These are phyloP conservation scores for Sarcodon aspratus DNA, from an alignment of 768 basidiomycete genomes.

Conservation along the genomic window DNA sequence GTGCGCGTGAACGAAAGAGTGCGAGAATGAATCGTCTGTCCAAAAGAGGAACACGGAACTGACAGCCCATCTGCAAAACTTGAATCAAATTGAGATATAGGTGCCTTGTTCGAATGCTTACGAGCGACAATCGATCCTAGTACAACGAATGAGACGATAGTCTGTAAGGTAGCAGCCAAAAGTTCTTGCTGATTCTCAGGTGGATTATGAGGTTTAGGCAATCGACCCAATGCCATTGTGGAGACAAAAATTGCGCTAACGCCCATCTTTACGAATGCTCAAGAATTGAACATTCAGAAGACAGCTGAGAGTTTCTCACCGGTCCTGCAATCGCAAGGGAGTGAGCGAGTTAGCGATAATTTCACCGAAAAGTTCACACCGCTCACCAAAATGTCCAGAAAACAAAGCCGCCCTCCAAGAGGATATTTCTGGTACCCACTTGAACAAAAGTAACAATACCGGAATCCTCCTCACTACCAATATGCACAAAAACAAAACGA, in stretches of 20 bases:
- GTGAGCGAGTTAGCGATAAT: background rate
- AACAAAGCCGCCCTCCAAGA: slow-evolving; percentile 85
- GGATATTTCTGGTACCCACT: slow-evolving; percentile 77
- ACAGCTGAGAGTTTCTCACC: background rate
- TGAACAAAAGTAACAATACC: slow-evolving; percentile 62
- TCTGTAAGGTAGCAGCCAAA: slow-evolving; percentile 63
- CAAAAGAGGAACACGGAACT: slow-evolving; percentile 55
- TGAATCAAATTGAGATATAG: background rate
- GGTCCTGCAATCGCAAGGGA: slow-evolving; percentile 3
- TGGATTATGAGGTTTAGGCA: slow-evolving; percentile 46
- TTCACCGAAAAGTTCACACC: background rate
- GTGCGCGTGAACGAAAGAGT: slow-evolving; percentile 35
- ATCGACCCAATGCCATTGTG: slow-evolving; percentile 50
- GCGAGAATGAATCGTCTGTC: slow-evolving; percentile 32
- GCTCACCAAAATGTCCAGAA: slow-evolving; percentile 78
- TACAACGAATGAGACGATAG: slow-evolving; percentile 83
- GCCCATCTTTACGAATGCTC: slow-evolving; percentile 54
- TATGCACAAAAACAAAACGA: slow-evolving; percentile 55
- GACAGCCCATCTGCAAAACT: slow-evolving; percentile 46
- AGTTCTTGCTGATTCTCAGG: slow-evolving; percentile 61
- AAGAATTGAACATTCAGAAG: background rate
- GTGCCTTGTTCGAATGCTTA: slow-evolving; percentile 22
- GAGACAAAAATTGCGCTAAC: slow-evolving; percentile 87
- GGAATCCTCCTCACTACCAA: slow-evolving; percentile 76
- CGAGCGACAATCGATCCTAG: slow-evolving; percentile 78